Percentiles rank a stretch among this genome's conserved stretches.
phyloP scores from a whole-genome alignment of 2,329 filamentous ascomycete genomes.

The Fusarium metavorans region DNA sequence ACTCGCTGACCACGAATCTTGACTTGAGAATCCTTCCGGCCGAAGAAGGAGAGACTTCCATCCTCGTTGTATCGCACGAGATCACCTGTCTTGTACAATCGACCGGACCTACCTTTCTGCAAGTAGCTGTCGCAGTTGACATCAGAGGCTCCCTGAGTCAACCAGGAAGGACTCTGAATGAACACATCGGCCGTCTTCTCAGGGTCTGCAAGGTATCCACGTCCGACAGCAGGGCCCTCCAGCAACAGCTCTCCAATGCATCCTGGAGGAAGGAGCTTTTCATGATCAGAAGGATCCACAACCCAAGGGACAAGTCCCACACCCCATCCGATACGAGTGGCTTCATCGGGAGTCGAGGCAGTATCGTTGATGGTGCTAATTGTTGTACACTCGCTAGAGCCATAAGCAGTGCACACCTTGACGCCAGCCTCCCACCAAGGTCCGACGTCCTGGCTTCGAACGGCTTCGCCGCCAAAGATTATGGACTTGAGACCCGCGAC shows the following conservation, averaged over 20 bases:
- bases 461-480: not conserved
- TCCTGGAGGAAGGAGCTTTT: constrained; percentile 30
- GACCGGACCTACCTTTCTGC: constrained; percentile 6
- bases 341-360: not conserved
- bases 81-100: constrained; percentile 38
- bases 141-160: constrained; percentile 19
- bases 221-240: constrained; percentile 35
- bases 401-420: constrained; percentile 22
- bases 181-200: constrained; percentile 39
- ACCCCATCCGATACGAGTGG: not conserved
- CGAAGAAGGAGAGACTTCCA: constrained; percentile 26
- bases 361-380: not conserved
- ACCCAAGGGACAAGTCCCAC: constrained; percentile 28
- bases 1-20: constrained; percentile 40
- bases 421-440: not conserved
- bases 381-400: not conserved
- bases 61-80: constrained; percentile 28
- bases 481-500: not conserved
- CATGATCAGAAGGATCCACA: constrained; percentile 28
- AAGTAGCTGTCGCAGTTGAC: not conserved
- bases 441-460: not conserved
- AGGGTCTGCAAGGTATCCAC: constrained; percentile 29
- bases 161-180: constrained; percentile 43
- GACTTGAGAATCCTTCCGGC: constrained; percentile 39
- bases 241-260: constrained; percentile 38